Evolutionary conservation across 2,329 filamentous ascomycete genomes (phyloP).

Genomic region (Metarhizium rileyi): DNA sequence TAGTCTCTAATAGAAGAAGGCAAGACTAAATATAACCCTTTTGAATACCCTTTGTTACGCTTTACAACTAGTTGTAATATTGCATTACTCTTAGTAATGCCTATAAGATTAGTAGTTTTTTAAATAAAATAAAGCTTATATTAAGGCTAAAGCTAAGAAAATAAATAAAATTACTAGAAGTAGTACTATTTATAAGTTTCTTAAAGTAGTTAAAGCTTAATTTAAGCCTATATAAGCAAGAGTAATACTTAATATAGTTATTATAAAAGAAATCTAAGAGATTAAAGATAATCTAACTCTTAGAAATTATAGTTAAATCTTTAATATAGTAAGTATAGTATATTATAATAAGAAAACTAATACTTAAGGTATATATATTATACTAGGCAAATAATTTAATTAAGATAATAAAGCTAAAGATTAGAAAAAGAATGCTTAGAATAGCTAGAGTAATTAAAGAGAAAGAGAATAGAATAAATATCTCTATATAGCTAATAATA

Average conservation of each 20-base stretch:
- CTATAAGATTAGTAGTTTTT: background rate
- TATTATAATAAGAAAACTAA: background rate
- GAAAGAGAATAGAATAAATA: no score
- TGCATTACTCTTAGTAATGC: no score
- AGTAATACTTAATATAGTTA: background rate
- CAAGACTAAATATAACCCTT: no score
- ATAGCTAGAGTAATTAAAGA: no score
- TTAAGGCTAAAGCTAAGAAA: background rate
- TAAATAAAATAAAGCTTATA: background rate
- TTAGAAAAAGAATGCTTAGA: no score
- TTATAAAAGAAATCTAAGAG: background rate
- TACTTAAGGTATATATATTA: background rate
- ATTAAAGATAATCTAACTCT: background rate
- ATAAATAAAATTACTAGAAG: background rate
- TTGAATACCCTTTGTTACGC: no score
- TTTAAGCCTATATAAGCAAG: background rate
- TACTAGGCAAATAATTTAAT: background rate
- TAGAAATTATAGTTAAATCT: background rate
- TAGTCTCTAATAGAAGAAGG: no score
- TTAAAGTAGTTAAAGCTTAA: background rate
- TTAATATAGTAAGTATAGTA: background rate
- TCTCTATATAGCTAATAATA: no score
- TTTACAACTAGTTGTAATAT: no score
- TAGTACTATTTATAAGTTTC: background rate
- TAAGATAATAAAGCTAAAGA: no score